phyloP scores from a whole-genome alignment of 768 basidiomycete genomes.

The Gymnopilus junonius region DNA sequence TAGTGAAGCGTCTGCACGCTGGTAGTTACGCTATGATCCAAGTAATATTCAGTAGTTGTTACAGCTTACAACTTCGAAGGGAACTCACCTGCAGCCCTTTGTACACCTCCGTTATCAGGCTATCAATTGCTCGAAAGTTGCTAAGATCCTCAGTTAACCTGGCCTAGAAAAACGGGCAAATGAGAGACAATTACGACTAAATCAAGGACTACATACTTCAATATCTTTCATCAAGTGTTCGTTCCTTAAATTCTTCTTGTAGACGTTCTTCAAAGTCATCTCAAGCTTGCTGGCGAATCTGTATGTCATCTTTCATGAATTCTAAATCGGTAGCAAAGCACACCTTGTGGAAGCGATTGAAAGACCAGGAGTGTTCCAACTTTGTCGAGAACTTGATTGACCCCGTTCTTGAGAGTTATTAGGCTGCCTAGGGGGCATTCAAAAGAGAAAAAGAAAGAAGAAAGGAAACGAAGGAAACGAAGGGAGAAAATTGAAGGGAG shows the following conservation, averaged over 20 bases:
- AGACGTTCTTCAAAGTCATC: constrained; percentile 46
- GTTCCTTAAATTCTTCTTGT: constrained; percentile 50
- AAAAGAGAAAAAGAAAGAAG: constrained; percentile 14
- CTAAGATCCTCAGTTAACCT: constrained; percentile 72
- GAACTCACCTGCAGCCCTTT: constrained; percentile 59
- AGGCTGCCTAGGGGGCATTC: constrained; percentile 25
- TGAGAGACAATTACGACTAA: background rate
- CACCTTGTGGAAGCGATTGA: constrained; percentile 29
- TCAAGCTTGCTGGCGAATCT: constrained; percentile 47
- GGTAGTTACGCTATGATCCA: constrained; percentile 53
- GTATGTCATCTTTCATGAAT: background rate
- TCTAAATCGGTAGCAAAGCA: constrained; percentile 7
- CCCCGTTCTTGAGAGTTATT: constrained; percentile 19
- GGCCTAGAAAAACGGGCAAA: constrained; percentile 41
- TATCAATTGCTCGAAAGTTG: constrained; percentile 77
- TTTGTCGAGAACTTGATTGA: constrained; percentile 18
- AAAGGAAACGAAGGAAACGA: constrained; percentile 9
- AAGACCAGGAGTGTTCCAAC: constrained; percentile 12
- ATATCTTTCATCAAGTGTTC: constrained; percentile 66
- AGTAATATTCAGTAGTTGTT: background rate
- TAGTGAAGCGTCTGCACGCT: constrained; percentile 62
- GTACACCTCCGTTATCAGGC: constrained; percentile 67
- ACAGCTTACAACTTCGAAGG: background rate
- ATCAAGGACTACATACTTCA: constrained; percentile 44
- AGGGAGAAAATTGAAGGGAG: constrained; percentile 7